Conservation (phyloP, 169 alveolate species). For the Plasmodium falciparum region DNA sequence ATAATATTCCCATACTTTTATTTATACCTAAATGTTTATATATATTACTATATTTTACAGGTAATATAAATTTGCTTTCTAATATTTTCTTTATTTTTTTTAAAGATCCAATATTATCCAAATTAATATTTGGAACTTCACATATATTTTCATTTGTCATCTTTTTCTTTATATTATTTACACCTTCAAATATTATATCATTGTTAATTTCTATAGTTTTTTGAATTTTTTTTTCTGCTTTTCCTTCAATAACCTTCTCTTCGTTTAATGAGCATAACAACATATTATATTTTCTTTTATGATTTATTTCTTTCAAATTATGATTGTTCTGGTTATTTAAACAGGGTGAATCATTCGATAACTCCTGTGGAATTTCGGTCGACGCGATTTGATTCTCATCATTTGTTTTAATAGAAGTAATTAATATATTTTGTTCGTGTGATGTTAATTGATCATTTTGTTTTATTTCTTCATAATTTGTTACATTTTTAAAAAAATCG, state of each 20-base stretch:
- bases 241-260: neutral
- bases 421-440: neutral
- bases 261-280: neutral
- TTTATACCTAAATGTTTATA: slow-evolving; percentile 93
- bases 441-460: neutral
- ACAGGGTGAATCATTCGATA: neutral
- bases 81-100: slow-evolving; percentile 92
- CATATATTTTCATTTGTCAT: slow-evolving; percentile 64
- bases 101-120: slow-evolving; percentile 98
- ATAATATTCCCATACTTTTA: slow-evolving; percentile 97
- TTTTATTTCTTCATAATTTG: neutral
- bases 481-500: neutral
- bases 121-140: slow-evolving; percentile 94
- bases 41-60: slow-evolving; percentile 92
- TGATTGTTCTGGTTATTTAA: neutral
- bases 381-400: neutral
- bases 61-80: slow-evolving; percentile 93
- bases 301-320: neutral
- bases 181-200: slow-evolving; percentile 44
- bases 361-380: neutral
- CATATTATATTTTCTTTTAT: neutral
- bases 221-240: neutral
- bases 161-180: slow-evolving; percentile 61
- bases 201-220: slow-evolving; percentile 7
- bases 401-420: neutral